Percentiles rank a stretch among this genome's conserved stretches.
Evolutionary conservation across 305 asterid genomes (phyloP).

Genomic region (Solanum hybrid): DNA sequence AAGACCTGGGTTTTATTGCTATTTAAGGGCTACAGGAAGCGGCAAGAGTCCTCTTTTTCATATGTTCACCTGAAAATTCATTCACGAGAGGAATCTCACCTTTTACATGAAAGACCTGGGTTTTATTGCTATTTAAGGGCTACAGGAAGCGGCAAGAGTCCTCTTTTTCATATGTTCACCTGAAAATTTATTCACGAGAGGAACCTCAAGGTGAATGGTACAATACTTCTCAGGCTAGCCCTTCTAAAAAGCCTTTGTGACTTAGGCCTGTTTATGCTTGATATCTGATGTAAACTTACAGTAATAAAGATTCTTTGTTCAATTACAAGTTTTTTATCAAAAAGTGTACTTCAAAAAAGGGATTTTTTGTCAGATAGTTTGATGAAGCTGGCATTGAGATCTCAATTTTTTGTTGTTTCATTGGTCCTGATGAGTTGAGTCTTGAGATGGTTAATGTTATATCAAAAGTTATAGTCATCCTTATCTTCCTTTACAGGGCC

Average conservation of each 20-base stretch:
- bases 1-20: background rate
- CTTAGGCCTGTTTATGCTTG: background rate
- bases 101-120: background rate
- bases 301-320: background rate
- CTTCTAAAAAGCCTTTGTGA: background rate
- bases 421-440: background rate
- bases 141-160: background rate
- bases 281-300: background rate
- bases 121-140: background rate
- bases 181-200: background rate
- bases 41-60: background rate
- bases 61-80: background rate
- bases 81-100: background rate
- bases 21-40: background rate
- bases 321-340: background rate
- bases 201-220: background rate
- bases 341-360: background rate
- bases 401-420: background rate
- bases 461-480: background rate
- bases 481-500: slow-evolving; percentile 38
- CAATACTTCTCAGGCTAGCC: background rate
- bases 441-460: background rate
- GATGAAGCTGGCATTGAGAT: background rate
- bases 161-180: background rate
- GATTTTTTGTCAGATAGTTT: background rate